These are phyloP conservation scores for Naegleria fowleri DNA, from an alignment of 208 protist genomes.

Conservation along the genomic window DNA sequence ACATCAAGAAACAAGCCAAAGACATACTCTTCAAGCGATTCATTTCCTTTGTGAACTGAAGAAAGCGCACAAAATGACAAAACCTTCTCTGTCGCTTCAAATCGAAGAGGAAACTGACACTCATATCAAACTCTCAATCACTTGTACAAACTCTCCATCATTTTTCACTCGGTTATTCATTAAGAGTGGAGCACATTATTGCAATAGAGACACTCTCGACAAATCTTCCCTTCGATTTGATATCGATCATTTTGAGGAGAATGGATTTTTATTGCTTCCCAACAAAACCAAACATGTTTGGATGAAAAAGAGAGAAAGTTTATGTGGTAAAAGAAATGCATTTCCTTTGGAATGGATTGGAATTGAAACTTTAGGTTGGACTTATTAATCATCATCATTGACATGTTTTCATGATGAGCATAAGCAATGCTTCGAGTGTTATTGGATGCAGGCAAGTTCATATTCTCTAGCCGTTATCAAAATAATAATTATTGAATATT, in stretches of 20 bases:
- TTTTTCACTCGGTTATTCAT: background rate
- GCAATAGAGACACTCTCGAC: background rate
- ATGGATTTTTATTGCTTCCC: background rate
- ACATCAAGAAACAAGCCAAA: background rate
- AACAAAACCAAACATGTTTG: background rate
- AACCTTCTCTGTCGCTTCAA: background rate
- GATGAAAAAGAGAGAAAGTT: background rate
- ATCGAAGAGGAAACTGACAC: background rate
- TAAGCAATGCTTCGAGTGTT: too few species aligned
- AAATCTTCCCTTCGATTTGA: background rate
- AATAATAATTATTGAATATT: too few species aligned
- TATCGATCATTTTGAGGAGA: background rate
- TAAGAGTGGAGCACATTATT: background rate
- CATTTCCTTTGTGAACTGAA: background rate
- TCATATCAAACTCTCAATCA: background rate
- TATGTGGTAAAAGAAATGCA: background rate
- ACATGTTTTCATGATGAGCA: too few species aligned
- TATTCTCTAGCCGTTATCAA: too few species aligned
- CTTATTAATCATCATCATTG: too few species aligned
- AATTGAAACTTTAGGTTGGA: too few species aligned
- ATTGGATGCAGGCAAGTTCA: too few species aligned
- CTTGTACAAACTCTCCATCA: background rate
- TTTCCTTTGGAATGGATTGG: too few species aligned
- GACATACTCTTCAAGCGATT: too few species aligned
- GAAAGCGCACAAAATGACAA: background rate